Evolutionary conservation across 306 rosid species (phyloP), one percentile per base, ranked within the genome.

Genomic region (Trifolium repens): DNA sequence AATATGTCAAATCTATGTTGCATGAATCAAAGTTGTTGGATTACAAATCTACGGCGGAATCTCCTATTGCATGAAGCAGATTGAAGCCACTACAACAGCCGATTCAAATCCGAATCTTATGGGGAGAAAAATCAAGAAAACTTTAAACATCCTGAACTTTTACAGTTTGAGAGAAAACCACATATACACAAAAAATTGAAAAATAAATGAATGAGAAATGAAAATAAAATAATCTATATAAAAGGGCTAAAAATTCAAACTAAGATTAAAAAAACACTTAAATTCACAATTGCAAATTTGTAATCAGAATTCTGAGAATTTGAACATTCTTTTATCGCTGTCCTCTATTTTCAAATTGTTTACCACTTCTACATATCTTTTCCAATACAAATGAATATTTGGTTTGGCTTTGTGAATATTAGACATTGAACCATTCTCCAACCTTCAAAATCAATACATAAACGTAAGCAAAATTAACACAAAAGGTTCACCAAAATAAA

Each of bases 401-500:
- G 39, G 4, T 59, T 60, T 69, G 13, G 26, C 67, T 46, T 35
- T 15, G 10, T 60, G 0, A 80, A 53, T 52, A 50, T 69, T 61
- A 35, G 7, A 64, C 26, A 65, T 8, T 9, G 17, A 43, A 19
- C 13, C 40, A 44, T 57, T 72, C 69, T 73, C n/a, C 69, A 50
- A 50, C 85, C 85, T 78, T 77, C 79, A 67, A 82, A 72, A 72
- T 44, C 67, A 77, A 66, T 52, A n/a, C 9, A 69, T 8, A 16
- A 62, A 55, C 5, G 7, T 9, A 65, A 19, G 42, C n/a, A 27
- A 53, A 54, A 30, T 65, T 30, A 73, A 44, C 34, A 72, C 39
- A 52, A 53, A 24, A 63, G 30, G 50, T 49, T 52, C 46, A 42
- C 58, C 17, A 17, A 46, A 32, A 1, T 15, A 14, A 22, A 46